A percentile compares a stretch with the other conserved stretches of the same genome.
phyloP scores from a whole-genome alignment of 306 rosid species.

The Medicago lupulina region DNA sequence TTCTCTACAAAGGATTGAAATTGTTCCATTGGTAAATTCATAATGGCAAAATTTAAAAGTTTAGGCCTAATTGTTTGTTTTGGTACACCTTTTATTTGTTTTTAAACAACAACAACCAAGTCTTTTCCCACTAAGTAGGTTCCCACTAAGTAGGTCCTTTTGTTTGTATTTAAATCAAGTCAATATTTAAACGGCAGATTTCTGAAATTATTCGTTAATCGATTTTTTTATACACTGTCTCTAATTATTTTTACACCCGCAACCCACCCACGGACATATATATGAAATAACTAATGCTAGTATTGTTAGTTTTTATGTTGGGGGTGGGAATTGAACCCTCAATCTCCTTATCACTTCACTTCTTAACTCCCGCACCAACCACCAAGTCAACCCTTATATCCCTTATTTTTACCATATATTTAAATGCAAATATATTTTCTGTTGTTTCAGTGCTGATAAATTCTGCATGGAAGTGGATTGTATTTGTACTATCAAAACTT shows the following conservation, averaged over 20 bases:
- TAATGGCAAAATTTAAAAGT: neutral
- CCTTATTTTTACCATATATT: neutral
- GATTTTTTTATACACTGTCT: neutral
- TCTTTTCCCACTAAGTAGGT: no score
- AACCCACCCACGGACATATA: no score
- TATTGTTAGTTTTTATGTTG: neutral
- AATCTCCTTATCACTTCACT: neutral
- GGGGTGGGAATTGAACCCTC: neutral
- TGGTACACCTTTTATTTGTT: neutral
- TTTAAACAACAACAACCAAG: neutral
- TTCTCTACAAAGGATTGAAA: constrained; percentile 6
- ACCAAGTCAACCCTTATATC: neutral
- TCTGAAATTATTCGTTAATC: neutral
- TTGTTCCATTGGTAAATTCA: neutral
- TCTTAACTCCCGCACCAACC: neutral
- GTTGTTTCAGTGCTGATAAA: neutral
- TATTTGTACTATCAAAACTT: neutral
- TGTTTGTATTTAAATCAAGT: neutral
- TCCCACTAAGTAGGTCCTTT: neutral
- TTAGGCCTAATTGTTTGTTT: constrained; percentile 1
- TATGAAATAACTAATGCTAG: no score
- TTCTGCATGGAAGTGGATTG: constrained; percentile 12
- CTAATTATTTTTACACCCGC: neutral
- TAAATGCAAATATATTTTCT: constrained; percentile 4
- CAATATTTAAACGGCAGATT: neutral